Evolutionary conservation across 306 rosid species (phyloP).

Genomic region (Quercus gilva): DNA sequence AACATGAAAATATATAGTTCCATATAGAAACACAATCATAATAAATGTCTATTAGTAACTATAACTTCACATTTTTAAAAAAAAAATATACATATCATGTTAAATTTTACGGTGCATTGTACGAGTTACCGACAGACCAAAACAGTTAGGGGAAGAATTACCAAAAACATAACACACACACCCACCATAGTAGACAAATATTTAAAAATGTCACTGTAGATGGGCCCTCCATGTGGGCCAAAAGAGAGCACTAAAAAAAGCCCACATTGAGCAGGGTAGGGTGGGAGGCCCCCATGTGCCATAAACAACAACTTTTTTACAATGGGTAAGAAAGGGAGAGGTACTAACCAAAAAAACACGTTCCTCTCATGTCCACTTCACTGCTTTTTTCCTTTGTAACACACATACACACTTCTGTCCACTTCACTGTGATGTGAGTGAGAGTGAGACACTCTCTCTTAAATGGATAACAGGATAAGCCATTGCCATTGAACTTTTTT

Average conservation of each 20-base stretch:
- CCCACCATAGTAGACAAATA: constrained; percentile 9
- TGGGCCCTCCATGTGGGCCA: constrained; percentile 59
- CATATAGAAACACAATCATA: no score
- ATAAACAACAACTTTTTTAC: constrained; percentile 44
- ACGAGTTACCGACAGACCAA: no score
- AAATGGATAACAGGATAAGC: constrained; percentile 63
- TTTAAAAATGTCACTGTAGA: constrained; percentile 24
- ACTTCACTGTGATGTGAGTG: constrained; percentile 37
- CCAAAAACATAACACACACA: constrained; percentile 8
- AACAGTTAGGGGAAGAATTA: constrained; percentile 1
- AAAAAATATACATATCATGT: no score
- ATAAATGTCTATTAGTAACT: no score
- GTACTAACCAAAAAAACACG: constrained; percentile 29
- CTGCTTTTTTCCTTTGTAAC: background rate
- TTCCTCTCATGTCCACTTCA: constrained; percentile 50
- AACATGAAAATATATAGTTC: no score
- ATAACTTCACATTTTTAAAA: no score
- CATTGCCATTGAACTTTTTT: constrained; percentile 31
- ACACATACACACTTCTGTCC: constrained; percentile 34
- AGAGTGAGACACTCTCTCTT: constrained; percentile 6
- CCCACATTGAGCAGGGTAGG: constrained; percentile 45
- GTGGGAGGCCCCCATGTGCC: constrained; percentile 61
- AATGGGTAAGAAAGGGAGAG: constrained; percentile 29
- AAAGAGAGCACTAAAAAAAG: constrained; percentile 43
- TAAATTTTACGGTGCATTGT: no score